Evolutionary conservation across 1,284 basidiomycete genomes (phyloP).

Genomic region (Golubevia pallescens): DNA sequence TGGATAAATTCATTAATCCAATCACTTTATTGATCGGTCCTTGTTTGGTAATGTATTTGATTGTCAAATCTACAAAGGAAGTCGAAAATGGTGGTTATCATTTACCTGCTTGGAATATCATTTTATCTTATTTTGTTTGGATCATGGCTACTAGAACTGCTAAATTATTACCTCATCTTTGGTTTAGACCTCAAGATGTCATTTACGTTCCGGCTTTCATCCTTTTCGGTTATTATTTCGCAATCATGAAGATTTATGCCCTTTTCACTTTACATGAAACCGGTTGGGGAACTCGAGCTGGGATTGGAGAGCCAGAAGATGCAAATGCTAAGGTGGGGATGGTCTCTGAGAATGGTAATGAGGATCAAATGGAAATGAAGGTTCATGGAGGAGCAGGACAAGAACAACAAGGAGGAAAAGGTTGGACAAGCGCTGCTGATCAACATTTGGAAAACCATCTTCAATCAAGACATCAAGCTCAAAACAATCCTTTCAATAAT

Average conservation of each 20-base stretch:
- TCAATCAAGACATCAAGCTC: background rate
- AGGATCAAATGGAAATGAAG: no score
- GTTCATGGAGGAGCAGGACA: no score
- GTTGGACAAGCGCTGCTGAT: background rate
- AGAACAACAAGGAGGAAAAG: no score
- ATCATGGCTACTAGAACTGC: constrained; percentile 80
- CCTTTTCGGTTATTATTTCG: constrained; percentile 84
- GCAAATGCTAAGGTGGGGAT: constrained; percentile 2
- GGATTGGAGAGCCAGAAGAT: constrained; percentile 71
- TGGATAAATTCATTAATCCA: constrained; percentile 90
- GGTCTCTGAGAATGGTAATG: background rate
- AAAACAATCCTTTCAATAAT: background rate
- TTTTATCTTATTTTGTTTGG: constrained; percentile 70
- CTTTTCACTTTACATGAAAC: constrained; percentile 82
- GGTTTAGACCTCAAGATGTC: constrained; percentile 81
- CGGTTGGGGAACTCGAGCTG: constrained; percentile 87
- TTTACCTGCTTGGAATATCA: constrained; percentile 81
- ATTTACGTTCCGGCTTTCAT: constrained; percentile 91
- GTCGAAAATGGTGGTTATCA: constrained; percentile 79
- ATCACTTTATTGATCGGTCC: constrained; percentile 84
- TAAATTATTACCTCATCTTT: constrained; percentile 86
- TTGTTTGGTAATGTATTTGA: constrained; percentile 75
- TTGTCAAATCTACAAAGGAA: constrained; percentile 78
- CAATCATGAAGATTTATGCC: constrained; percentile 85
- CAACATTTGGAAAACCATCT: background rate